Evolutionary conservation across 1,284 basidiomycete species (phyloP).

Genomic region (Ceratobasidium papillatum): DNA sequence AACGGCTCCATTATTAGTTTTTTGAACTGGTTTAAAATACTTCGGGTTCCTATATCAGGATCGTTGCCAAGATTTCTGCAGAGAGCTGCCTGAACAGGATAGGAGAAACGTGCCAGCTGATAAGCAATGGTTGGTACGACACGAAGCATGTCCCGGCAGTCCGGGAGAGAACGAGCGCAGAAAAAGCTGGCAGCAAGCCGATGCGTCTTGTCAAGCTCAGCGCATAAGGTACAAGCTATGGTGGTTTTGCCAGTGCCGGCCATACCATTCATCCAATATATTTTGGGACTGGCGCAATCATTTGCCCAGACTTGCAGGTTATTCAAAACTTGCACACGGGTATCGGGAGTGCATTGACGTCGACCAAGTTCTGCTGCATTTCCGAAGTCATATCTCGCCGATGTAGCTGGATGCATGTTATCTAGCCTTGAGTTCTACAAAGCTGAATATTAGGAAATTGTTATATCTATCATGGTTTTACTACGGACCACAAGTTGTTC

Average conservation of each 20-base stretch:
- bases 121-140: slow-evolving; percentile 12
- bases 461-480: too few relatives aligned
- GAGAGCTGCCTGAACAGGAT: background rate
- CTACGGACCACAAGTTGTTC: background rate
- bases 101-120: slow-evolving; percentile 7
- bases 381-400: slow-evolving; percentile 1
- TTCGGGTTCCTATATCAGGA: background rate
- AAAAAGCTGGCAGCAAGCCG: slow-evolving; percentile 24
- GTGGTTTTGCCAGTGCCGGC: too few relatives aligned
- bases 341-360: background rate
- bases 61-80: background rate
- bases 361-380: background rate
- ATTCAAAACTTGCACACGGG: background rate
- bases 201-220: background rate
- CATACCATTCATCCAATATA: slow-evolving; percentile 22
- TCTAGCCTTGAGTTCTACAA: background rate
- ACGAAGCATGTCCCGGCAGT: background rate
- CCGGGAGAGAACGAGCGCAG: background rate
- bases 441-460: background rate
- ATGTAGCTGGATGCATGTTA: background rate
- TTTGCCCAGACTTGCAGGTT: background rate
- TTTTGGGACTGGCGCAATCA: background rate
- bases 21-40: slow-evolving; percentile 1
- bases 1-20: background rate
- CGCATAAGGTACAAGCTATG: slow-evolving; percentile 16